Evolutionary conservation across 257 asterid genomes (phyloP).

Genomic region (Cruciata laevipes): DNA sequence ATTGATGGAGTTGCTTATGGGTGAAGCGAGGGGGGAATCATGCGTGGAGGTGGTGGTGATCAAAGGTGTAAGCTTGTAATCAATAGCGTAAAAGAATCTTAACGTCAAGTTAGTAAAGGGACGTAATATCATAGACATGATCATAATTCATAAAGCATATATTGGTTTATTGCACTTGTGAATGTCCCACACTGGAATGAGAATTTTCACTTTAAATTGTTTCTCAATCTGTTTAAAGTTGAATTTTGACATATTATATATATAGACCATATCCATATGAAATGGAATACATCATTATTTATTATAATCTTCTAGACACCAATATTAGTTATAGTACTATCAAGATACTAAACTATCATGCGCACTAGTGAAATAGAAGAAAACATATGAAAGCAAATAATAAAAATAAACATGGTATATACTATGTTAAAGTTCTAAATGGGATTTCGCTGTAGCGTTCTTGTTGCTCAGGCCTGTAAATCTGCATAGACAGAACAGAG

Average conservation of each 20-base stretch:
- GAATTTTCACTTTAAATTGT: constrained; percentile 33
- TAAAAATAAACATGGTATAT: too few relatives aligned
- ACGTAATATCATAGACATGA: background rate
- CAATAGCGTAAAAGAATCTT: constrained; percentile 20
- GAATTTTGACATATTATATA: background rate
- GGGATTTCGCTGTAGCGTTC: too few relatives aligned
- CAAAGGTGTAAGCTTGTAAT: constrained; percentile 13
- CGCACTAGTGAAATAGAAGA: too few relatives aligned
- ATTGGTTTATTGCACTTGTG: constrained; percentile 6
- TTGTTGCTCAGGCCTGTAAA: too few relatives aligned
- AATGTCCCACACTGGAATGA: constrained; percentile 27
- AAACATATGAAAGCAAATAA: too few relatives aligned
- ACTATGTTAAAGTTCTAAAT: too few relatives aligned
- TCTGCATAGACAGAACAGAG: too few relatives aligned
- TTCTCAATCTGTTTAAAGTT: constrained; percentile 9
- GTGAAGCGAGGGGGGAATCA: constrained; percentile 52
- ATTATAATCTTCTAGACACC: too few relatives aligned
- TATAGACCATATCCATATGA: too few relatives aligned
- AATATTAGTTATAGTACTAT: too few relatives aligned
- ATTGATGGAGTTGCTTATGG: constrained; percentile 44
- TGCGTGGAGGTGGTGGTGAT: constrained; percentile 31
- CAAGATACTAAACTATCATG: too few relatives aligned
- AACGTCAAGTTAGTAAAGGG: constrained; percentile 21
- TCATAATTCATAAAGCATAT: constrained; percentile 28
- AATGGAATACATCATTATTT: too few relatives aligned